Evolutionary conservation across 1,139 yeast species (phyloP), one percentile per base, ranked within the genome.

Genomic region (Blastobotrys persicus): DNA sequence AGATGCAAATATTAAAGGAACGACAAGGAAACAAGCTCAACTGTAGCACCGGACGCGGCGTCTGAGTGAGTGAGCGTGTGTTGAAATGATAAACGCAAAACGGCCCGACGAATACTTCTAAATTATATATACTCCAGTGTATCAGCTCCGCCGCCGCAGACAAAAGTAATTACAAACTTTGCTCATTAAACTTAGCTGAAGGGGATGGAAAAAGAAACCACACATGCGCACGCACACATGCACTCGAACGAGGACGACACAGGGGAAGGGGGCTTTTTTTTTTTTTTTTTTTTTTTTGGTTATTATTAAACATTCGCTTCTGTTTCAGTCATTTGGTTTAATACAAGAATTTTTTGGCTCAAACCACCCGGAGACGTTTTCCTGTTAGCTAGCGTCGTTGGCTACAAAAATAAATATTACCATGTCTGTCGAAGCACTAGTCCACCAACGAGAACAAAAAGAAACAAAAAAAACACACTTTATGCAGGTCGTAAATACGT

Each of bases 81-180:
- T 23, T 5, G 28, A 23, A 23, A 23, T 23, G 28, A 12, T 32
- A 32, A 32, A 14, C 37, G 37, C 37, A 26, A 31, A 26, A 40
- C 32, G 32, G 43, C 34, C 43, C 34, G 43, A 31, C 43, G 20
- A 26, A 40, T 9, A 28, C 43, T n/a, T 37, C 28, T 23, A 37
- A 37, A 37, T 37, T 37, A 37, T 37, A 37, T 37, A 37, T 37
- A 37, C 18, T 37, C 18, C 41, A 23, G 41, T 37, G 34, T 40
- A 26, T 26, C 34, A 40, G 19, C 6, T 26, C 20, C 18, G 18
- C 34, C 33, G 32, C 32, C 20, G 19, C 32, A 26, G 43, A 5
- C 43, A 40, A 31, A 40, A 40, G 32, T 26, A 40, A 31, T 31
- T 40, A 31, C 32, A 40, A 26, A 26, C 43, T 40, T 40, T 40